phyloP scores from a whole-genome alignment of 2,329 filamentous ascomycete genomes.

The Huntiella decipiens region DNA sequence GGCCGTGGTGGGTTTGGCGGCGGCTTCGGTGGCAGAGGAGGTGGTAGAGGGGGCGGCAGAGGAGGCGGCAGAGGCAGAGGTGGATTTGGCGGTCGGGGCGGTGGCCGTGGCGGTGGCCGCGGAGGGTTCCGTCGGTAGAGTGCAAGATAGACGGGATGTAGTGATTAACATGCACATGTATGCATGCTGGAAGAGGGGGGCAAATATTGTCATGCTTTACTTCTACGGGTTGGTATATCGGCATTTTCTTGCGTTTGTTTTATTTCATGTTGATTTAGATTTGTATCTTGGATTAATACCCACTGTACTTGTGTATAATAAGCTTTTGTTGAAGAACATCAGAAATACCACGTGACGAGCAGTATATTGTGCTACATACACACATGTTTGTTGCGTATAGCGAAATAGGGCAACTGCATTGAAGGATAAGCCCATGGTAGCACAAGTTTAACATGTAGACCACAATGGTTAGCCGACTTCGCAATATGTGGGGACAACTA shows the following conservation, averaged over 20 bases:
- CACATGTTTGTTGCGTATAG: no score
- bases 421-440: not conserved
- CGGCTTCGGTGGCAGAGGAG: conserved; percentile 5
- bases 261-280: not conserved
- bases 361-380: no score
- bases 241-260: not conserved
- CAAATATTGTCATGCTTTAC: not conserved
- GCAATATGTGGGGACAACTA: not conserved
- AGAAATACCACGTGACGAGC: no score
- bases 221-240: not conserved
- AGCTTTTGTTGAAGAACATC: no score
- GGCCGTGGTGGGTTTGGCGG: conserved; percentile 5
- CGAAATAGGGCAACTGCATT: not conserved
- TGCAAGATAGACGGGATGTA: not conserved
- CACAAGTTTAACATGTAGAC: not conserved
- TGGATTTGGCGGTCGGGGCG: not conserved
- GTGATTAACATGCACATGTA: not conserved
- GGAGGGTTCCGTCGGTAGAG: conserved; percentile 7
- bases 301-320: not conserved
- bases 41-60: conserved; percentile 4
- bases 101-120: conserved; percentile 5
- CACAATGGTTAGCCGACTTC: no score
- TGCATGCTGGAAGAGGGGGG: not conserved
- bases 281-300: not conserved
- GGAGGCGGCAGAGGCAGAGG: conserved; percentile 3